Percentiles rank a stretch among this genome's conserved stretches.
These are phyloP conservation scores for Lumnitzera racemosa DNA, from an alignment of 345 rosid species.

Conservation along the genomic window DNA sequence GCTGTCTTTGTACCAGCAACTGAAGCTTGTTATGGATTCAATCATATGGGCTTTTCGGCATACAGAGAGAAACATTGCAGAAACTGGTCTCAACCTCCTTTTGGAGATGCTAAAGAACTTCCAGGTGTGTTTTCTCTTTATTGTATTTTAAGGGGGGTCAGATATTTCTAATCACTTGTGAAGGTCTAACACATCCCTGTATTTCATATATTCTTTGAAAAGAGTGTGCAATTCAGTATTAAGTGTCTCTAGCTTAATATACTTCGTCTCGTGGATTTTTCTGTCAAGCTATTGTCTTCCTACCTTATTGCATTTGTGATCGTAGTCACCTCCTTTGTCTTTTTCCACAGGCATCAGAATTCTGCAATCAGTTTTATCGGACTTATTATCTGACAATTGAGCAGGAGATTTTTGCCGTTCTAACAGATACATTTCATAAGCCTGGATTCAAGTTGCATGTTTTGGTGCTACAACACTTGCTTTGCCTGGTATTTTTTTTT, in stretches of 20 bases:
- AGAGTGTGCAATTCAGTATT: no score
- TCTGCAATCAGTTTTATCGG: constrained; percentile 80
- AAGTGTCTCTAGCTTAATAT: no score
- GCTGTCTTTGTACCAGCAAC: constrained; percentile 43
- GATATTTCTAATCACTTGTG: not conserved
- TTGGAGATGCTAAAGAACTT: constrained; percentile 93
- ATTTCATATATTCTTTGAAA: no score
- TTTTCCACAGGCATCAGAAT: constrained; percentile 46
- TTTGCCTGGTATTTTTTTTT: constrained; percentile 56
- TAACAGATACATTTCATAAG: constrained; percentile 95
- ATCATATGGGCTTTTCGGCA: constrained; percentile 99
- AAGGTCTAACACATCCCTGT: not conserved
- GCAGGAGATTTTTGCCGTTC: constrained; percentile 95
- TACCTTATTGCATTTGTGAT: not conserved
- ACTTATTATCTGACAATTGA: constrained; percentile 62
- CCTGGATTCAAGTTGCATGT: constrained; percentile 99
- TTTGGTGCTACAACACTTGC: constrained; percentile 73
- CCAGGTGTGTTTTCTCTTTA: constrained; percentile 40
- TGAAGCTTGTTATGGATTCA: constrained; percentile 97
- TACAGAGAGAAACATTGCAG: constrained; percentile 97
- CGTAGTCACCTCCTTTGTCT: constrained; percentile 9
- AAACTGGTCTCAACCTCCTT: constrained; percentile 87
- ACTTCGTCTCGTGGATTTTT: no score
- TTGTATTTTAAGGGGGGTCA: not conserved
- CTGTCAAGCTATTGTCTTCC: not conserved